These are phyloP conservation scores for Colletotrichum phormii DNA, from an alignment of 2,329 filamentous ascomycete species.

Conservation along the genomic window DNA sequence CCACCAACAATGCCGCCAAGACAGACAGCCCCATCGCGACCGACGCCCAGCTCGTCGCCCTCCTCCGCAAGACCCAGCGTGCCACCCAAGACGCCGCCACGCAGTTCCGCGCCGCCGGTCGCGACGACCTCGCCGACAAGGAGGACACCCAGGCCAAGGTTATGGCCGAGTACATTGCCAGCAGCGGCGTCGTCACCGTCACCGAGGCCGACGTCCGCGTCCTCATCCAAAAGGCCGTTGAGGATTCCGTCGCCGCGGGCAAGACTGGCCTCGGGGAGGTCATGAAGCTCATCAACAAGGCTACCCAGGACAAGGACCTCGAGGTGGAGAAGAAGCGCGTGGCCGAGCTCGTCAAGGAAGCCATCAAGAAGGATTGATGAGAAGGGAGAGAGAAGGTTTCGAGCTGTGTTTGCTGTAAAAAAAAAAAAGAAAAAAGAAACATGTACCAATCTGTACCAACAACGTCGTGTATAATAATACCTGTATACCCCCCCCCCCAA, in stretches of 20 bases:
- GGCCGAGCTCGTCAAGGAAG: constrained; percentile 70
- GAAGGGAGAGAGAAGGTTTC: no score
- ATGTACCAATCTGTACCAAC: constrained; percentile 22
- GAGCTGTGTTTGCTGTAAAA: background rate
- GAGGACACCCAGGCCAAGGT: constrained; percentile 75
- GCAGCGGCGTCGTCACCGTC: constrained; percentile 69
- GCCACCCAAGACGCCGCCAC: constrained; percentile 67
- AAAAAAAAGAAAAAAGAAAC: background rate
- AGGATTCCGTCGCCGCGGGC: constrained; percentile 60
- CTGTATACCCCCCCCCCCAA: background rate
- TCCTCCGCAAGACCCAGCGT: constrained; percentile 74
- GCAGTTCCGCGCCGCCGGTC: constrained; percentile 73
- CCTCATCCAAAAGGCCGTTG: constrained; percentile 64
- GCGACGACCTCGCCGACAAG: constrained; percentile 77
- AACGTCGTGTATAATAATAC: background rate
- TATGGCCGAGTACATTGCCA: constrained; percentile 72
- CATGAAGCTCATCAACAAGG: constrained; percentile 69
- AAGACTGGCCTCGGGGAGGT: constrained; percentile 69
- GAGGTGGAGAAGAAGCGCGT: constrained; percentile 74
- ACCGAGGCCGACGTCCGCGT: constrained; percentile 67
- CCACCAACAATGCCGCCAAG: constrained; percentile 81
- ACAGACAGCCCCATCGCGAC: constrained; percentile 76
- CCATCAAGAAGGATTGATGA: constrained; percentile 36
- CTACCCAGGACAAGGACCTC: constrained; percentile 72
- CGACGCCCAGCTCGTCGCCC: constrained; percentile 75